Percentiles rank a stretch among this genome's conserved stretches.
Evolutionary conservation across 371 early-diverging fungal genomes (phyloP).

Genomic region (Mucor indicus): DNA sequence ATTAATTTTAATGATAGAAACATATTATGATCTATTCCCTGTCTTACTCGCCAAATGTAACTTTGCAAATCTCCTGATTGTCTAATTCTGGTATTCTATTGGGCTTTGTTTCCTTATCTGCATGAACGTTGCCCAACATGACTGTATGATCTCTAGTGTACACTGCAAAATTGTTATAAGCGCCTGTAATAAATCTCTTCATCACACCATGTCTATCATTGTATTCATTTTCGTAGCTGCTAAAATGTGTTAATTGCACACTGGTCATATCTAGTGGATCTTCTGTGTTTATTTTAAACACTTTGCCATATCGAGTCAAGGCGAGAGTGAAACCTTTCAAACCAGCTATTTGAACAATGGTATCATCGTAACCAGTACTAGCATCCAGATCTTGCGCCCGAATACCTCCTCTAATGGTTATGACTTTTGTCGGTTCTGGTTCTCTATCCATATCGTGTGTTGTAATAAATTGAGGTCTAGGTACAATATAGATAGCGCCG

Average conservation of each 20-base stretch:
- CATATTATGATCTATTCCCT: no score
- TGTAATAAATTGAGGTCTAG: conserved; percentile 15
- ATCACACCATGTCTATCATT: conserved; percentile 6
- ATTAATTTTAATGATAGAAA: no score
- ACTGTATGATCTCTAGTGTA: conserved; percentile 24
- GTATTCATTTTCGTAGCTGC: conserved; percentile 1
- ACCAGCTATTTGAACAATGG: conserved; percentile 21
- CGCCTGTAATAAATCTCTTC: conserved; percentile 17
- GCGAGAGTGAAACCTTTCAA: conserved; percentile 16
- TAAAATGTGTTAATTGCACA: conserved; percentile 7
- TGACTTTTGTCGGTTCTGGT: not conserved
- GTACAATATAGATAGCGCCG: conserved; percentile 25
- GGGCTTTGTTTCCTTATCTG: conserved; percentile 1
- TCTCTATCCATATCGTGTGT: not conserved
- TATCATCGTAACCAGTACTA: not conserved
- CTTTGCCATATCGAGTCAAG: conserved; percentile 14
- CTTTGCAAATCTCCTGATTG: conserved; percentile 15
- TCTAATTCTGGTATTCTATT: conserved; percentile 1
- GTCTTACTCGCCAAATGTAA: conserved; percentile 31
- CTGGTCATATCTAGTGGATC: not conserved
- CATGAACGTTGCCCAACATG: conserved; percentile 11
- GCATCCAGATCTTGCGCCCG: not conserved
- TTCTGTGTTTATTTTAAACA: conserved; percentile 11
- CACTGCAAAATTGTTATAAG: conserved; percentile 20
- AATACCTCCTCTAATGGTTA: no score